Evolutionary conservation across 495 filamentous ascomycete genomes (phyloP).

Genomic region (Lophium mytilinum): DNA sequence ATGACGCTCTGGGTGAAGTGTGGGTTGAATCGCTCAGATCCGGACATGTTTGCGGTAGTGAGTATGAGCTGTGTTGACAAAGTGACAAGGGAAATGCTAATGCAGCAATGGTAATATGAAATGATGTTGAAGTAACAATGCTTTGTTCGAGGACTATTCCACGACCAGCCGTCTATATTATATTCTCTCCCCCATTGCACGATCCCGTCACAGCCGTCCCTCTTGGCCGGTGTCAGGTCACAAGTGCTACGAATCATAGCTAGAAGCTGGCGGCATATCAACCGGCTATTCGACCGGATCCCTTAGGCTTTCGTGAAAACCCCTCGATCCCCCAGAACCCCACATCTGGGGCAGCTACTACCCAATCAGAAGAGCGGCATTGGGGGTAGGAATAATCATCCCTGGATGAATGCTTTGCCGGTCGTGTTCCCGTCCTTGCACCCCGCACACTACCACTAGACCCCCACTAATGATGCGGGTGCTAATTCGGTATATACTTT

Average conservation of each 20-base stretch:
- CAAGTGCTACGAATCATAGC: neutral
- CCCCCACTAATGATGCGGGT: too few relatives aligned
- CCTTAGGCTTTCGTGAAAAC: neutral
- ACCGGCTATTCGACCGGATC: neutral
- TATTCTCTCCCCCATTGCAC: neutral
- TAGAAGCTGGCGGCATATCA: slow-evolving; percentile 5
- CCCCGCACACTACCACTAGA: neutral
- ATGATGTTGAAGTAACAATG: neutral
- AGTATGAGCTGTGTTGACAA: neutral
- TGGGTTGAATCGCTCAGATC: slow-evolving; percentile 51
- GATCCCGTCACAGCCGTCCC: neutral
- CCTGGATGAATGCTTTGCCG: slow-evolving; percentile 2
- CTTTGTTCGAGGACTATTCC: neutral
- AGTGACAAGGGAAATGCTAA: too few relatives aligned
- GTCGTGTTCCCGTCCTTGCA: neutral
- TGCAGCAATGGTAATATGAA: neutral
- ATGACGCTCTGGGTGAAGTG: slow-evolving; percentile 69
- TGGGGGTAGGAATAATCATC: neutral
- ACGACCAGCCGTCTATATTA: neutral
- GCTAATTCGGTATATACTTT: too few relatives aligned
- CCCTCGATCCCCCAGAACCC: neutral
- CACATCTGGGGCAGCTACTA: neutral
- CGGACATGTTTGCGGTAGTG: neutral
- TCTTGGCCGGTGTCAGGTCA: neutral
- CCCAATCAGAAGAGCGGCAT: neutral